Evolutionary conservation across 106 monocot species (phyloP).

Genomic region (Narthecium ossifragum): DNA sequence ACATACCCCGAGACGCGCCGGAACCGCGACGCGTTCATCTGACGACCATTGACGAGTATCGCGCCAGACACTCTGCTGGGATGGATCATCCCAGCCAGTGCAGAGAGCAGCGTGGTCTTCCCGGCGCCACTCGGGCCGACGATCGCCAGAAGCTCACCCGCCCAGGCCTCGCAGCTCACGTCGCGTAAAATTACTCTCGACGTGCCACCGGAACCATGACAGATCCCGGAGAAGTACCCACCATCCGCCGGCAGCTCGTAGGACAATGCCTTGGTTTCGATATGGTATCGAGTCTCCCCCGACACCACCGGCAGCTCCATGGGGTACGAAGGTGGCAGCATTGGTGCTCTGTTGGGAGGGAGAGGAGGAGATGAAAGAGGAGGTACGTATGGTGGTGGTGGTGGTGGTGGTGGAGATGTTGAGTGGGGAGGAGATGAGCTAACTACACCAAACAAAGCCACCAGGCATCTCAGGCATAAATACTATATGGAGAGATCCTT

Average conservation of each 20-base stretch:
- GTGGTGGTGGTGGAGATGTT: not conserved
- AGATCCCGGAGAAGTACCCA: not conserved
- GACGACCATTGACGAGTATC: conserved; percentile 53
- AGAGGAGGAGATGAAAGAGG: not conserved
- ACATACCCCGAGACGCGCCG: conserved; percentile 77
- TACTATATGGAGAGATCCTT: not conserved
- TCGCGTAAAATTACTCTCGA: conserved; percentile 24
- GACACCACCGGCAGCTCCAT: conserved; percentile 10
- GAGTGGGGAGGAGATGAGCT: conserved; percentile 28
- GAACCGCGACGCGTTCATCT: conserved; percentile 37
- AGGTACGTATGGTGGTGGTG: not conserved
- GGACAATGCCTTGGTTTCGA: conserved; percentile 55
- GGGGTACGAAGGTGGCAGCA: not conserved
- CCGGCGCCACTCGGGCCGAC: conserved; percentile 94
- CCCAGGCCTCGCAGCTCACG: conserved; percentile 61
- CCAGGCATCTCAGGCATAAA: not conserved
- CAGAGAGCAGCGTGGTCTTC: conserved; percentile 72
- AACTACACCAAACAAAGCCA: conserved; percentile 24
- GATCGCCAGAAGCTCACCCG: conserved; percentile 75
- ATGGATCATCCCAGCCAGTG: conserved; percentile 52
- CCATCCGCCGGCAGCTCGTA: conserved; percentile 20
- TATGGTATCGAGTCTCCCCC: conserved; percentile 25
- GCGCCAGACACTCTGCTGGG: conserved; percentile 23
- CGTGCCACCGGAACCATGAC: too few species aligned
- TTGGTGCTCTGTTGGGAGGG: not conserved